Evolutionary conservation across 2,329 filamentous ascomycete genomes (phyloP), one percentile per base, ranked within the genome.

Genomic region (Dothideomycetidae sp.): DNA sequence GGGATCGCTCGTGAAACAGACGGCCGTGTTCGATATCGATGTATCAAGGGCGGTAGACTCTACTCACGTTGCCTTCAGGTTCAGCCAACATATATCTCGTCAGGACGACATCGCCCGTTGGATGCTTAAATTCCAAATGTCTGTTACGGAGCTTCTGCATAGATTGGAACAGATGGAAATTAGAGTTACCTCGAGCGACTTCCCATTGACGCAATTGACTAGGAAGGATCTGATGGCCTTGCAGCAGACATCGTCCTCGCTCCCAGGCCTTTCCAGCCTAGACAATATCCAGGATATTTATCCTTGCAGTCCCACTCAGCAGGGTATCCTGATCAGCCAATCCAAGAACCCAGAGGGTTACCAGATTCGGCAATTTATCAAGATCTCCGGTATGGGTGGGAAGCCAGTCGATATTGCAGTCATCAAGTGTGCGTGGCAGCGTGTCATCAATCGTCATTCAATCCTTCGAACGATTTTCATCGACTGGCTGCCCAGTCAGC

Each of bases 251-350:
- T 7, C 7, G 7, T n/a, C 7, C 7, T 7, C 21, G n/a, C 7
- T 26, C n/a, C 21, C 21, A 7, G 21, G 21, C 21, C 21, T 26
- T 26, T 7, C 7, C n/a, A 26, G 50, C 5, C 34, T 38, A 10
- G 44, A 34, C 4, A 36, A 39, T 0, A 49, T 63, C 4, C 55
- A 61, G 33, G 60, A 62, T 31, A 44, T 62, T 0, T 61, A 60
- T 38, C 57, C 57, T 19, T 63, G 60, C 39, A 62, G 58, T 3
- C 56, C 60, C 3, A 46, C 59, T 9, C 60, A 63, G 41, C 58
- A 62, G 44, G 35, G 26, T 21, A 5, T 37, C 10, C 11, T 37
- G 16, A 17, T 28, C 3, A 14, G 14, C 11, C 29, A 23, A 9
- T 10, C 26, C 11, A 28, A n/a, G n/a, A 29, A 16, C 15, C 35